Evolutionary conservation across 1,284 basidiomycete genomes (phyloP), one percentile per base, ranked within the genome.

Genomic region (Rhodotorula sp.): DNA sequence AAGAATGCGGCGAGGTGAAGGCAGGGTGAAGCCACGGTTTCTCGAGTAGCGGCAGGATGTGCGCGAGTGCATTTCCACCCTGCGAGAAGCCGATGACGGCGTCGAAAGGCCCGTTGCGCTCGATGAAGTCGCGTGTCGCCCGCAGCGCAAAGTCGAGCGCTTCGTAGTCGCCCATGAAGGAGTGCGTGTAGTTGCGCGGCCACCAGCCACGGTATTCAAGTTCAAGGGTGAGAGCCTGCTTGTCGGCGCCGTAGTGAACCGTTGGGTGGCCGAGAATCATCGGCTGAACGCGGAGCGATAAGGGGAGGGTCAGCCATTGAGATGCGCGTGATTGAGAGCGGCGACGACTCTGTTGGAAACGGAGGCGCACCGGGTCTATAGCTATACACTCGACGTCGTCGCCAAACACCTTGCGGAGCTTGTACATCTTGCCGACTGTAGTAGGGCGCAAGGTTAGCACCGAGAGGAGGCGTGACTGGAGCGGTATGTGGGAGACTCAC

Each of bases 301-400:
- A 22, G 39, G 17, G 25, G 36, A 25, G 36, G 10, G 56, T 39
- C 56, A n/a, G 56, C 37, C 7, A 9, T 4, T 27, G 32, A 19
- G 19, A 27, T 15, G 10, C 34, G 13, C 36, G 55, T 27, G 55
- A 36, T 25, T 39, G 9, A n/a, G n/a, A n/a, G n/a, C n/a, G n/a
- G n/a, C n/a, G n/a, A n/a, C n/a, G n/a, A n/a, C n/a, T n/a, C n/a
- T n/a, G n/a, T 15, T 9, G 39, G 39, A n/a, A 15, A 13, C 19
- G 39, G 32, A 19, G 21, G 44, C 39, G 37, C 15, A 58, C 57
- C 0, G 57, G 57, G 39, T 58, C n/a, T 39, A 58, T 58, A 4
- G 37, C 57, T 15, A 58, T n/a, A 17, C 37, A n/a, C n/a, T 58
- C 57, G n/a, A 58, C n/a, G 57, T 58, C n/a, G n/a, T 58, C 57